These are phyloP conservation scores for Ilex asprella DNA, from an alignment of 257 asterid genomes.

Conservation along the genomic window DNA sequence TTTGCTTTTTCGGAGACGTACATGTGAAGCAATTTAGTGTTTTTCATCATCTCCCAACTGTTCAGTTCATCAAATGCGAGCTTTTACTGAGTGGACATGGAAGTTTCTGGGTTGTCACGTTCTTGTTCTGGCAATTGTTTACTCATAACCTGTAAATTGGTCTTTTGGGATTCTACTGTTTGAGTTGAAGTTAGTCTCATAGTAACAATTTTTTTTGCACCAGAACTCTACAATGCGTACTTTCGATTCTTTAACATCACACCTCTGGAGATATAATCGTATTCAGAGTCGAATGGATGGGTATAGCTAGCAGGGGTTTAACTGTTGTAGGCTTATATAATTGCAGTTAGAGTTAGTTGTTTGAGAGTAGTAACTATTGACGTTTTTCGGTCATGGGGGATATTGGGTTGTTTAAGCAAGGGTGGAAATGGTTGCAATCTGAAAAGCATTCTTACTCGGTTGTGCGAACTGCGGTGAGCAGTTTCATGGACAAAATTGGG, in stretches of 20 bases:
- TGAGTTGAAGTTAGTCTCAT: conserved; percentile 13
- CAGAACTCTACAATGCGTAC: no score
- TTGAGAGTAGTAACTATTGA: no score
- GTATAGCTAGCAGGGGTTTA: not conserved
- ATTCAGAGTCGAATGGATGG: conserved; percentile 19
- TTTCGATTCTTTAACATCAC: no score
- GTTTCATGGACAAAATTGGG: conserved; percentile 66
- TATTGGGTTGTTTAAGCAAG: conserved; percentile 88
- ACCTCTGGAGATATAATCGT: no score
- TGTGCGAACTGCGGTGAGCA: conserved; percentile 39
- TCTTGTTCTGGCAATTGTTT: not conserved
- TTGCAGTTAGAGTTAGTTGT: not conserved
- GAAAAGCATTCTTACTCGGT: conserved; percentile 67
- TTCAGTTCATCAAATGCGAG: conserved; percentile 10
- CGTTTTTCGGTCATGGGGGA: conserved; percentile 57
- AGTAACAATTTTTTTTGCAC: no score
- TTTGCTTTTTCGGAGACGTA: conserved; percentile 24
- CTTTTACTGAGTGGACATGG: conserved; percentile 25
- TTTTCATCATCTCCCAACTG: conserved; percentile 15
- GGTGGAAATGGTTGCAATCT: conserved; percentile 84
- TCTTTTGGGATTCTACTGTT: no score
- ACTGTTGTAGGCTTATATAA: not conserved
- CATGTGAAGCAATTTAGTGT: conserved; percentile 39
- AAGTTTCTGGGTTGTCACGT: conserved; percentile 53
- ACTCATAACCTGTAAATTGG: no score